A percentile compares a stretch with the other conserved stretches of the same genome.
Conservation (phyloP, 2,329 filamentous ascomycete species). For the Fonsecaea pugnacius region DNA sequence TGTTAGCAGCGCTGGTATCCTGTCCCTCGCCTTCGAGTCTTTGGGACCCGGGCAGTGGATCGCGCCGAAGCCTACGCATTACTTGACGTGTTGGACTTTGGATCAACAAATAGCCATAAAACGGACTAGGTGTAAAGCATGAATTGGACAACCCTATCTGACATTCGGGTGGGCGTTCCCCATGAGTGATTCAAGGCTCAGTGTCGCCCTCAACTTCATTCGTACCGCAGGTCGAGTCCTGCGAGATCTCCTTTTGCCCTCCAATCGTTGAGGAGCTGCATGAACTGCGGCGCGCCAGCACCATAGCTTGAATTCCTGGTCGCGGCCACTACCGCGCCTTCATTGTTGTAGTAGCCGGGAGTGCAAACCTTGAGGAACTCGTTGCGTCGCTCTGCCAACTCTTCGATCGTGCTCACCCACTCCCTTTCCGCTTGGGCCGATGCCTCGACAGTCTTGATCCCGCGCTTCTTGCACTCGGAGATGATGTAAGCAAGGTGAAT, state of each 20-base stretch:
- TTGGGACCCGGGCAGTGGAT: too few relatives aligned
- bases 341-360: conserved; percentile 33
- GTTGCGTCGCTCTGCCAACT: conserved; percentile 12
- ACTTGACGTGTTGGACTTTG: too few relatives aligned
- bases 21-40: too few relatives aligned
- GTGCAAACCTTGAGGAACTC: conserved; percentile 30
- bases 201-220: too few relatives aligned
- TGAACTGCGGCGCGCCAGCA: conserved; percentile 22
- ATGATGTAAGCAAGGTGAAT: conserved; percentile 31
- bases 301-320: conserved; percentile 30
- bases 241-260: conserved; percentile 26
- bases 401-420: conserved; percentile 29
- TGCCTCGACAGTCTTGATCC: conserved; percentile 27
- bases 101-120: too few relatives aligned
- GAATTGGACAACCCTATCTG: too few relatives aligned
- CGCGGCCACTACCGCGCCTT: conserved; percentile 14
- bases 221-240: conserved; percentile 22
- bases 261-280: conserved; percentile 30
- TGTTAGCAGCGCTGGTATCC: too few relatives aligned
- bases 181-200: too few relatives aligned
- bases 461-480: conserved; percentile 20
- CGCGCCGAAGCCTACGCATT: too few relatives aligned
- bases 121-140: too few relatives aligned
- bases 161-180: too few relatives aligned
- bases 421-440: conserved; percentile 27